Percentiles rank a stretch among this genome's conserved stretches.
These are phyloP conservation scores for Aegilops bicornis DNA, from an alignment of 176 grass and related monocot species.

Conservation along the genomic window DNA sequence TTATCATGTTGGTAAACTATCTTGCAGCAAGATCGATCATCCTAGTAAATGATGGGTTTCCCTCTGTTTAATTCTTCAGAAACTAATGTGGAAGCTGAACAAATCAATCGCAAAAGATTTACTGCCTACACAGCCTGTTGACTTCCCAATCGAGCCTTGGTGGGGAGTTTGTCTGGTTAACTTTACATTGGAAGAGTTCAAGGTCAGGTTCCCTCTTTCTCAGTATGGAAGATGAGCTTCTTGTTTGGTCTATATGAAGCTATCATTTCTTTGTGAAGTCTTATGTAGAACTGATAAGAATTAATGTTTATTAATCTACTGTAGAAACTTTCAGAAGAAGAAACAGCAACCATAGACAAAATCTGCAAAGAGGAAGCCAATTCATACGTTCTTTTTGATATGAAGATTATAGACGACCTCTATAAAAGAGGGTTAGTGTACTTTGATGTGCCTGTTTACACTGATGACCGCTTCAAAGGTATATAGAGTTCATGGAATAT, in stretches of 20 bases:
- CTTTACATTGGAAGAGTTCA: slow-evolving; percentile 99
- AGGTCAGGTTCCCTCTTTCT: slow-evolving; percentile 49
- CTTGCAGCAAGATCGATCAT: slow-evolving; percentile 2
- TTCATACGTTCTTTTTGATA: slow-evolving; percentile 92
- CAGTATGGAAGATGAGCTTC: not conserved
- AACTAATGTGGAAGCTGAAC: slow-evolving; percentile 99
- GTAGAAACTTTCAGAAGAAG: slow-evolving; percentile 98
- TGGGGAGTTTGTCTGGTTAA: slow-evolving; percentile 99
- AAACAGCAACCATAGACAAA: slow-evolving; percentile 93
- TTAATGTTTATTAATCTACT: slow-evolving; percentile 34
- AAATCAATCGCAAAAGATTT: slow-evolving; percentile 99
- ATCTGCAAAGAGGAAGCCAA: slow-evolving; percentile 98
- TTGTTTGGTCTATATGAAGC: slow-evolving; percentile 12
- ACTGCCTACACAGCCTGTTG: slow-evolving; percentile 84
- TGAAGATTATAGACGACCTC: slow-evolving; percentile 69
- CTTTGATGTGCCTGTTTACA: slow-evolving; percentile 91
- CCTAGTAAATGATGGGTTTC: slow-evolving; percentile 21
- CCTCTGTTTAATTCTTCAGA: slow-evolving; percentile 55
- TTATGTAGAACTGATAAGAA: slow-evolving; percentile 1
- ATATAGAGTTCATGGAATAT: slow-evolving; percentile 17
- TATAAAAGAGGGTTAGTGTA: slow-evolving; percentile 83
- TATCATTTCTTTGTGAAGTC: slow-evolving; percentile 27
- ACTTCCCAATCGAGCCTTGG: slow-evolving; percentile 88
- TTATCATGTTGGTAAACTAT: slow-evolving; percentile 16
- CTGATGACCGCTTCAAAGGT: slow-evolving; percentile 96